Conservation (phyloP, 2,329 filamentous ascomycete species). For the Aspergillus udagawae region DNA sequence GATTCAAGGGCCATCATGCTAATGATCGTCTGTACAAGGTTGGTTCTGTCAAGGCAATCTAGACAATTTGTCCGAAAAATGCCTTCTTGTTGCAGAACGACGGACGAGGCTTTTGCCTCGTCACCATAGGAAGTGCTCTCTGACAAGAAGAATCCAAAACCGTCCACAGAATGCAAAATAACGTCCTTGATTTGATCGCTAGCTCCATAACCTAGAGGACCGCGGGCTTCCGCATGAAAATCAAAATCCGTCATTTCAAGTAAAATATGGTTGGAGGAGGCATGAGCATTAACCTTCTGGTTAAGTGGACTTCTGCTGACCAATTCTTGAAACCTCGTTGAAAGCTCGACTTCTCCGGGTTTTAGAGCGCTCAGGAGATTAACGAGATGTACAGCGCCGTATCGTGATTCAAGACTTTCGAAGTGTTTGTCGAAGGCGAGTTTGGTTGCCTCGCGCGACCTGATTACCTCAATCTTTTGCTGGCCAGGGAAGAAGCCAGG, state of each 20-base stretch:
- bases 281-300: constrained; percentile 48
- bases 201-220: constrained; percentile 80
- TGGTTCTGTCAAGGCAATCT: constrained; percentile 93
- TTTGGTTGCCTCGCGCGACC: constrained; percentile 85
- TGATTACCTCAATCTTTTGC: constrained; percentile 88
- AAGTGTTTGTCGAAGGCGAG: constrained; percentile 96
- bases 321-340: constrained; percentile 72
- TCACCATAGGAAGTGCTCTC: constrained; percentile 54
- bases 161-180: constrained; percentile 74
- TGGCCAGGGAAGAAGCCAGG: constrained; percentile 84
- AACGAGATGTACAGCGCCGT: constrained; percentile 87
- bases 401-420: constrained; percentile 75
- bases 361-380: constrained; percentile 92
- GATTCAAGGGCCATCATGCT: constrained; percentile 88
- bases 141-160: constrained; percentile 88
- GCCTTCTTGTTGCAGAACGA: constrained; percentile 88
- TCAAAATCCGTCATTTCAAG: constrained; percentile 85
- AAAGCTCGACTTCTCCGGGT: constrained; percentile 78
- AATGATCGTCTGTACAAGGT: constrained; percentile 91
- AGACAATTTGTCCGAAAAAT: constrained; percentile 94
- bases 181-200: constrained; percentile 78
- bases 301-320: constrained; percentile 71
- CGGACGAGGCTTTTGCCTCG: constrained; percentile 47
- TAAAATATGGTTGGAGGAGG: constrained; percentile 64
- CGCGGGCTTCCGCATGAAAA: constrained; percentile 91